These are phyloP conservation scores for Ensete ventricosum DNA, from an alignment of 176 grass and related monocot species.

Conservation along the genomic window DNA sequence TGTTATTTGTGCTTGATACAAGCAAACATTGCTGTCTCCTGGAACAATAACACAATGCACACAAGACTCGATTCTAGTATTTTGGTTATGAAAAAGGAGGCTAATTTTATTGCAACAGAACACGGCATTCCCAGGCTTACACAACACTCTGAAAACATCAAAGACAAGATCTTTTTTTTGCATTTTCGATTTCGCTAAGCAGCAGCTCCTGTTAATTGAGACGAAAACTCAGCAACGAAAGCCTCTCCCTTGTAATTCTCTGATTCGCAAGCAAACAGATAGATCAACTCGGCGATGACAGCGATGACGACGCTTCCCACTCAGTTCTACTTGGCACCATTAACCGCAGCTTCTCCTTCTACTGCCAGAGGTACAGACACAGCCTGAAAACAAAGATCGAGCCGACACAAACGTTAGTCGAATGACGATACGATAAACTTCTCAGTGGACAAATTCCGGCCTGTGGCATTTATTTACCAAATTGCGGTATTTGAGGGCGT, in stretches of 20 bases:
- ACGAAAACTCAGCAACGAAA: neutral
- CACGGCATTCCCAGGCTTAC: neutral
- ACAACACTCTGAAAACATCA: slow-evolving; percentile 1
- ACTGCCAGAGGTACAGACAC: neutral
- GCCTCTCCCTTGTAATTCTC: neutral
- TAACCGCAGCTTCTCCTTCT: slow-evolving; percentile 30
- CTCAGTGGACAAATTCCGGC: neutral
- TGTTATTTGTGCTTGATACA: too few relatives aligned
- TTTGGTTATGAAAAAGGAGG: neutral
- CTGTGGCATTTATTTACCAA: slow-evolving; percentile 34
- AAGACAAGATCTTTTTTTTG: neutral
- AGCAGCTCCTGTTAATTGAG: neutral
- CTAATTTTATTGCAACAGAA: neutral
- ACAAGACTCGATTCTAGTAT: neutral
- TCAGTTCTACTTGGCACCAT: slow-evolving; percentile 18
- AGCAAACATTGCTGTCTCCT: too few relatives aligned
- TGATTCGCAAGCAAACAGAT: neutral
- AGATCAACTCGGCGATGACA: neutral
- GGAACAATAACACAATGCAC: too few relatives aligned
- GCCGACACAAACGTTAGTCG: neutral
- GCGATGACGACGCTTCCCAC: neutral
- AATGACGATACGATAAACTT: neutral
- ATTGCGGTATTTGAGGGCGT: slow-evolving; percentile 91
- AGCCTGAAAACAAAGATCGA: neutral
- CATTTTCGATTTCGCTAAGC: neutral